These are phyloP conservation scores for Mortierella sp. DNA, from an alignment of 371 early-diverging fungal species.

Conservation along the genomic window DNA sequence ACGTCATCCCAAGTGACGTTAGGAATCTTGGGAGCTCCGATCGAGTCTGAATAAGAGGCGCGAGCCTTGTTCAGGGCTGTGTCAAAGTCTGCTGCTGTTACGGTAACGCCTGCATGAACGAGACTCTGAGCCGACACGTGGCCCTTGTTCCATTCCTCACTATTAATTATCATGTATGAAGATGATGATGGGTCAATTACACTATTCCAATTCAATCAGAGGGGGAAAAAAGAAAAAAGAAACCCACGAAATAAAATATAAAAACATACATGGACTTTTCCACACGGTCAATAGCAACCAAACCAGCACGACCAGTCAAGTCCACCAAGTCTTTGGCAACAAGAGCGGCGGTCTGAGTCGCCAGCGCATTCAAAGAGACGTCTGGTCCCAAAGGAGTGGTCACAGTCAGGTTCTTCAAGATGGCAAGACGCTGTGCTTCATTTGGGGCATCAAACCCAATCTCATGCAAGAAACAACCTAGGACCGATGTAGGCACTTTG, in stretches of 20 bases:
- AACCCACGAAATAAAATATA: not conserved
- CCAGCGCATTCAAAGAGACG: constrained; percentile 75
- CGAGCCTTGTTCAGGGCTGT: constrained; percentile 85
- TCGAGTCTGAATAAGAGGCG: constrained; percentile 88
- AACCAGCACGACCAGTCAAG: constrained; percentile 80
- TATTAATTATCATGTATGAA: not conserved
- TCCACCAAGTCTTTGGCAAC: constrained; percentile 87
- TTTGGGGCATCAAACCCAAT: constrained; percentile 80
- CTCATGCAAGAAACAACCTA: constrained; percentile 83
- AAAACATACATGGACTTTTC: constrained; percentile 64
- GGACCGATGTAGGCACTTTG: constrained; percentile 76
- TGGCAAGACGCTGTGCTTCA: constrained; percentile 73
- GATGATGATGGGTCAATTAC: not conserved
- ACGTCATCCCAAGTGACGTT: constrained; percentile 99
- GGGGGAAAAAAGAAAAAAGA: not conserved
- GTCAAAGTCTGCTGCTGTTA: constrained; percentile 85
- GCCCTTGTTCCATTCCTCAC: constrained; percentile 49
- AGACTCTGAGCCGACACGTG: constrained; percentile 64
- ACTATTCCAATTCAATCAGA: not conserved
- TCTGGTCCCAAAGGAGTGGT: constrained; percentile 79
- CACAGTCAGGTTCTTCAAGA: constrained; percentile 68
- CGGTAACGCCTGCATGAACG: constrained; percentile 74
- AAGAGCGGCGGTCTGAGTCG: constrained; percentile 94
- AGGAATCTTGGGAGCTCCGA: constrained; percentile 97
- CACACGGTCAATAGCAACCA: constrained; percentile 76